A percentile compares a stretch with the other conserved stretches of the same genome.
Evolutionary conservation across 2,329 filamentous ascomycete genomes (phyloP).

Genomic region (Calonectria honghensis): DNA sequence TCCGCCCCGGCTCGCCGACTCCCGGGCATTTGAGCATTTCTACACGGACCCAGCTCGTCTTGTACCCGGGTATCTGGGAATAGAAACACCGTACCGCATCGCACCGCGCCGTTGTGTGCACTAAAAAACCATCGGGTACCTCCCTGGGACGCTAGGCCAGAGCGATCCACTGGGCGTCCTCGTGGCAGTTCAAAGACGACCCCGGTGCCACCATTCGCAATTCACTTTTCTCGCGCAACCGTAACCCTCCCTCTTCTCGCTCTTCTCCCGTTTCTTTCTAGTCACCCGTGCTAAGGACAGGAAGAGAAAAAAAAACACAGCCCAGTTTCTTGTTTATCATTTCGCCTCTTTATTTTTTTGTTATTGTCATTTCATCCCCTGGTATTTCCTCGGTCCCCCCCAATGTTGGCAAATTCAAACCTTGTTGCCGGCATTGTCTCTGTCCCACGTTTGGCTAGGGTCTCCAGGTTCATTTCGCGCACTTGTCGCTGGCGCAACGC

Average conservation of each 20-base stretch:
- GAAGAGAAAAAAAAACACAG: not conserved
- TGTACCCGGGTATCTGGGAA: constrained; percentile 32
- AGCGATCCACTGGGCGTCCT: constrained; percentile 37
- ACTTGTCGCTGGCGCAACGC: constrained; percentile 49
- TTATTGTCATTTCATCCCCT: constrained; percentile 34
- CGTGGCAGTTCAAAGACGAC: constrained; percentile 34
- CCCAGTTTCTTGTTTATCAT: constrained; percentile 38
- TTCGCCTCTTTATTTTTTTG: constrained; percentile 10
- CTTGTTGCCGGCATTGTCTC: not conserved
- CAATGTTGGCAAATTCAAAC: constrained; percentile 17
- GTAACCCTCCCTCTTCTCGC: constrained; percentile 37
- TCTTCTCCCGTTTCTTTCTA: constrained; percentile 34
- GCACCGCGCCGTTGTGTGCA: constrained; percentile 25
- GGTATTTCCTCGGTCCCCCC: constrained; percentile 11
- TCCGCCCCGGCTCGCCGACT: constrained; percentile 21
- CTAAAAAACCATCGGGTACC: constrained; percentile 27
- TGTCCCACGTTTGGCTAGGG: constrained; percentile 14
- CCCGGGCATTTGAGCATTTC: constrained; percentile 27
- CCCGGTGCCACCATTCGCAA: constrained; percentile 37
- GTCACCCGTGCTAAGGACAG: not conserved
- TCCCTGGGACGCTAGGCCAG: constrained; percentile 25
- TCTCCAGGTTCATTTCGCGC: constrained; percentile 22
- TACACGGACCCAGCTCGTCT: constrained; percentile 18
- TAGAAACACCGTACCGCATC: constrained; percentile 29
- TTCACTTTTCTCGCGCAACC: constrained; percentile 32